phyloP scores from a whole-genome alignment of 140 eudicot species.

The Anethum foeniculum region DNA sequence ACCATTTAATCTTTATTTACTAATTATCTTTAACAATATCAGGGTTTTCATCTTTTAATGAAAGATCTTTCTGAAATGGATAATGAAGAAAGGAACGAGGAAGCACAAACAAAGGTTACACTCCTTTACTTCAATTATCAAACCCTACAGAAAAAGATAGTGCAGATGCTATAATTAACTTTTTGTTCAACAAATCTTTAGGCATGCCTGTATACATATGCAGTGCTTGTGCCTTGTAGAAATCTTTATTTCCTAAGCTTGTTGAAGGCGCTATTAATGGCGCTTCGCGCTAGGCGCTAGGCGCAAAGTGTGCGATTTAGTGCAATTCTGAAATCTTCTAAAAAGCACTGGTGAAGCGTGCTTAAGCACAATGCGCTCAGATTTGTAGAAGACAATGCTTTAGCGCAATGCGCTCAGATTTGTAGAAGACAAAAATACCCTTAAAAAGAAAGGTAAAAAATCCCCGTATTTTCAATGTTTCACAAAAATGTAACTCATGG shows the following conservation, averaged over 20 bases:
- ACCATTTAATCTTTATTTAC: background rate
- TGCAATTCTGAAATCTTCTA: too few species aligned
- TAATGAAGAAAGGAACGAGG: slow-evolving; percentile 25
- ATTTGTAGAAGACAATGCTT: too few species aligned
- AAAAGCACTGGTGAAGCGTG: too few species aligned
- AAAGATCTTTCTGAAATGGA: slow-evolving; percentile 40
- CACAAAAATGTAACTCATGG: too few species aligned
- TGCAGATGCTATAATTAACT: background rate
- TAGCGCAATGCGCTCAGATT: too few species aligned
- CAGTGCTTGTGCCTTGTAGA: background rate
- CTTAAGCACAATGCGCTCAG: too few species aligned
- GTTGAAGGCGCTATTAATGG: too few species aligned
- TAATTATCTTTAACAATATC: slow-evolving; percentile 17
- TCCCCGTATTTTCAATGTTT: background rate
- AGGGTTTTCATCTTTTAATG: slow-evolving; percentile 63
- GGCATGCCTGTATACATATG: background rate
- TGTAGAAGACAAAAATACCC: too few species aligned
- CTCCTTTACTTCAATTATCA: slow-evolving; percentile 7
- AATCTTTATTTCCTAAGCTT: background rate
- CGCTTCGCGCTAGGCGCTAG: too few species aligned
- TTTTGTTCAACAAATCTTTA: background rate
- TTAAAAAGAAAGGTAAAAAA: background rate
- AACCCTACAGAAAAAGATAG: background rate
- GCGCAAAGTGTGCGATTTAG: too few species aligned
- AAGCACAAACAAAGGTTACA: slow-evolving; percentile 33